Base-by-base conservation (phyloP, 805 yeast species). In the Candida ovalis region DNA sequence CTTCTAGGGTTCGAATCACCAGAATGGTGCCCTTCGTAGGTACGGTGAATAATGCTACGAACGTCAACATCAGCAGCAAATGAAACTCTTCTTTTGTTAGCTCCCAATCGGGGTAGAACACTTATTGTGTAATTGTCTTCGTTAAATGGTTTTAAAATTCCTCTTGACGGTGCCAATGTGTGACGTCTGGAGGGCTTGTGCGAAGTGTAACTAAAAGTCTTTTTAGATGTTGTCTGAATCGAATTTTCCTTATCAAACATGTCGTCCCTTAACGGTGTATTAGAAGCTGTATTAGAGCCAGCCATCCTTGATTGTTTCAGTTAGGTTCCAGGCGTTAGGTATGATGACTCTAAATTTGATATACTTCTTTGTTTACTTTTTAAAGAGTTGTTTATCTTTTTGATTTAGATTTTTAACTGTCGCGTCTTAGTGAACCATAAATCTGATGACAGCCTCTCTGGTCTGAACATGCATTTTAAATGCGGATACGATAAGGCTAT, bases 21-120 rank as follows among this genome's bases (percentile, higher is more conserved):
- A 13, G 30, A 21, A 52, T 54, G 40, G 49, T 50, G 17, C 43
- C 56, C 8, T 66, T 69, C 40, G 67, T 66, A 50, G 64, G 62
- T 50, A 67, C 81, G 54, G 75, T 73, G 57, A 30, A 54, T 48
- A 3, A 56, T 53, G 22, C 81, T 78, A 57, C 82, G 87, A 37
- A 83, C 70, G 3, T 86, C 82, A 0, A 82, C 88, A 55, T 82
- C 87, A 1, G 86, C 86, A 0, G 91, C 91, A 71, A 86, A 86
- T 4, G 89, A 82, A 4, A 86, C 92, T 23, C 92, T 66, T 48
- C 92, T 66, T 33, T 67, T 64, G 32, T 63, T 53, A 22, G 49
- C 2, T 47, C 50, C 43, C 49, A 52, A 49, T 45, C 61, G 52
- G 33, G 68, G 71, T 57, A 72, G 60, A 6, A 71, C 56, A 1